These are phyloP conservation scores for Hericium erinaceus DNA, from an alignment of 768 basidiomycete species.

Conservation along the genomic window DNA sequence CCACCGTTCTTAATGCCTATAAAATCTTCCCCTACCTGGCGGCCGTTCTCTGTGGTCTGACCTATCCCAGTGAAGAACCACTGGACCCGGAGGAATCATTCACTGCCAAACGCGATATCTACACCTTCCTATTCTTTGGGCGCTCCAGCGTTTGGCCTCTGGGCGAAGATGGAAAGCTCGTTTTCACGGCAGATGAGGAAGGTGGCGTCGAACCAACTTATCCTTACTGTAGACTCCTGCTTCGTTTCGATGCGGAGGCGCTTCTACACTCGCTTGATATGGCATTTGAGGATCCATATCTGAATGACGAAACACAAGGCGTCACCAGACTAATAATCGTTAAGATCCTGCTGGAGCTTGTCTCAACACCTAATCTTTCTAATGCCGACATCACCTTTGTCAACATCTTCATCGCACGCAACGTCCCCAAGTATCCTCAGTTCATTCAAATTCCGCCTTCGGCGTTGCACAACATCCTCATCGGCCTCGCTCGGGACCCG, in stretches of 20 bases:
- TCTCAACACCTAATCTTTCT: slow-evolving; percentile 44
- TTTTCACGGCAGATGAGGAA: slow-evolving; percentile 69
- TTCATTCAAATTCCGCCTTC: slow-evolving; percentile 53
- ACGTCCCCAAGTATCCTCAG: slow-evolving; percentile 94
- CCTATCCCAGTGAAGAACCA: slow-evolving; percentile 78
- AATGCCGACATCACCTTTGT: slow-evolving; percentile 70
- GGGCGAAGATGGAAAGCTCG: slow-evolving; percentile 58
- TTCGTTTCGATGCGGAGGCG: slow-evolving; percentile 88
- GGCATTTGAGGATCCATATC: slow-evolving; percentile 87
- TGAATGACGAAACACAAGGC: slow-evolving; percentile 63
- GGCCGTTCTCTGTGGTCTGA: slow-evolving; percentile 68
- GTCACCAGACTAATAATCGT: slow-evolving; percentile 76
- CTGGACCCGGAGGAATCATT: slow-evolving; percentile 55
- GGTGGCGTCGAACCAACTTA: slow-evolving; percentile 76
- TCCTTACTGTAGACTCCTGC: slow-evolving; percentile 76
- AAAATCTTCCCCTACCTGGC: slow-evolving; percentile 88
- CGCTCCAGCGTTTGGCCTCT: slow-evolving; percentile 71
- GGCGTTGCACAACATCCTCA: slow-evolving; percentile 64
- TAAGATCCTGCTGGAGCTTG: slow-evolving; percentile 75
- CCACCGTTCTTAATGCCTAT: slow-evolving; percentile 66
- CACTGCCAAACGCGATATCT: slow-evolving; percentile 65
- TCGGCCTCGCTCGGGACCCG: slow-evolving; percentile 64
- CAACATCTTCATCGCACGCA: slow-evolving; percentile 93
- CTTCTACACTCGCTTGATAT: slow-evolving; percentile 91
- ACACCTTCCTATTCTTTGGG: slow-evolving; percentile 78